Conservation (phyloP, 2,329 filamentous ascomycete genomes). For the Aspergillus transmontanensis region DNA sequence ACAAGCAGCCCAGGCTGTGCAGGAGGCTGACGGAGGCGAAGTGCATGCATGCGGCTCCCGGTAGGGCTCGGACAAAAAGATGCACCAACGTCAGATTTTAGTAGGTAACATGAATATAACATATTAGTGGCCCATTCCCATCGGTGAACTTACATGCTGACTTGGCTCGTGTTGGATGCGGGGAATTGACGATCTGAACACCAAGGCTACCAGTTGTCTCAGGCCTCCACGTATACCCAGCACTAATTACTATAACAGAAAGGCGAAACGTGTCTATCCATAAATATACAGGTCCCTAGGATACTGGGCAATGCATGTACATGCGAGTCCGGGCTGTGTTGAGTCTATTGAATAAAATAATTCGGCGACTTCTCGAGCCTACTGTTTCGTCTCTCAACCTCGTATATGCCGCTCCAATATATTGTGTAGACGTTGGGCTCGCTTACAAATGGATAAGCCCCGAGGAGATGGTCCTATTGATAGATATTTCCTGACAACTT, state of each 20-base stretch:
- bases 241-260: neutral
- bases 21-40: neutral
- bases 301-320: neutral
- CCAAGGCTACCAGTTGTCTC: neutral
- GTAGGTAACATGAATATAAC: neutral
- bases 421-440: neutral
- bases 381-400: neutral
- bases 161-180: neutral
- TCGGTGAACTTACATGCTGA: neutral
- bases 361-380: too few relatives aligned
- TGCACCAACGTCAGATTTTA: neutral
- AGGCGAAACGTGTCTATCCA: neutral
- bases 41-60: neutral
- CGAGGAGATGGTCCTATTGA: neutral
- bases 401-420: neutral
- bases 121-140: neutral
- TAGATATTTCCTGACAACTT: neutral
- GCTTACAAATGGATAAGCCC: neutral
- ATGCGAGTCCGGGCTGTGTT: neutral
- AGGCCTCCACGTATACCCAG: neutral
- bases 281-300: neutral
- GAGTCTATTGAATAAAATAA: neutral
- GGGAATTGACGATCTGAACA: neutral
- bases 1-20: neutral
- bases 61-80: neutral